A percentile compares a stretch with the other conserved stretches of the same genome.
Conservation (phyloP, 768 basidiomycete species). For the Leccinum subgranulosum region DNA sequence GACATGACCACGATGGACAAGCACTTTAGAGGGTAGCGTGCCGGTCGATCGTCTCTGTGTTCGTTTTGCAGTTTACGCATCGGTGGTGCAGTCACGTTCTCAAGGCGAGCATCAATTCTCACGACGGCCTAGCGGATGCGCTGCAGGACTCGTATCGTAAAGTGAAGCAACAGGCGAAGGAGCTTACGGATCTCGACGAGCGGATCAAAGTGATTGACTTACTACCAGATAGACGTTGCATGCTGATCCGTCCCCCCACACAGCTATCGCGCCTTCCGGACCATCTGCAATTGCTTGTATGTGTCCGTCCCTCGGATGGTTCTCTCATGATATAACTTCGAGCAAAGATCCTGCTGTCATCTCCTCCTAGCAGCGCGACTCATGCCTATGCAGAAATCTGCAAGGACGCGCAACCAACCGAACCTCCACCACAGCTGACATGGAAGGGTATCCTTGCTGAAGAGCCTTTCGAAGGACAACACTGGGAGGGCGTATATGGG, state of each 20-base stretch:
- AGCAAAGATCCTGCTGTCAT: constrained; percentile 53
- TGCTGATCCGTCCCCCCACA: constrained; percentile 3
- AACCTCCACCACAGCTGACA: constrained; percentile 44
- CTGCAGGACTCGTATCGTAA: constrained; percentile 49
- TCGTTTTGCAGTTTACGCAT: constrained; percentile 13
- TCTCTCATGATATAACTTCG: constrained; percentile 1
- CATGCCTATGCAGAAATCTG: constrained; percentile 52
- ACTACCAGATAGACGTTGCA: not conserved
- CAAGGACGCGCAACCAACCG: constrained; percentile 36
- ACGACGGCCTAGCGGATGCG: constrained; percentile 59
- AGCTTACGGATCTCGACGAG: constrained; percentile 59
- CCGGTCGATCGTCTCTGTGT: constrained; percentile 1
- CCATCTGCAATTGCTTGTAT: constrained; percentile 71
- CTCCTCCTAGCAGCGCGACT: constrained; percentile 48
- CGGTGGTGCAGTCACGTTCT: constrained; percentile 45
- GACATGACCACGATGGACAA: constrained; percentile 56
- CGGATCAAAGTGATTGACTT: constrained; percentile 51
- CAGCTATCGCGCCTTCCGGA: constrained; percentile 62
- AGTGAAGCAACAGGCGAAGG: constrained; percentile 48
- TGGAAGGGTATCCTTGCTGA: constrained; percentile 81
- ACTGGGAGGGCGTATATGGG: constrained; percentile 76
- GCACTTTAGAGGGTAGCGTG: constrained; percentile 50
- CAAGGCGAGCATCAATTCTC: constrained; percentile 69
- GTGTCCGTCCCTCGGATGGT: constrained; percentile 14
- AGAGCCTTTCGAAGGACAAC: constrained; percentile 82